These are phyloP conservation scores for Podaxis sp. DNA, from an alignment of 768 basidiomycete genomes.

Conservation along the genomic window DNA sequence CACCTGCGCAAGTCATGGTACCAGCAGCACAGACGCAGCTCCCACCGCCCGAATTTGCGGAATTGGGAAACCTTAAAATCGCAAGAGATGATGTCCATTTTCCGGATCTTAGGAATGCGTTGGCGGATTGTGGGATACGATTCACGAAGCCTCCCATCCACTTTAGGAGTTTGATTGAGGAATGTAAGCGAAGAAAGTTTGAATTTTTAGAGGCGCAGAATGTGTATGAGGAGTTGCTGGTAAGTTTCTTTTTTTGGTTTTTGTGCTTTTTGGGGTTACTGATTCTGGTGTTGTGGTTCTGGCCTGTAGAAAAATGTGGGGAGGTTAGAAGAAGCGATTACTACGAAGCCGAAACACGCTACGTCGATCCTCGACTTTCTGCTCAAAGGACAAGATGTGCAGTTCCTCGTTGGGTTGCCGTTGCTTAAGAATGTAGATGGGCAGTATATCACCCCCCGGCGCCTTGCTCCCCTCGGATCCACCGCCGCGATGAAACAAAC, in stretches of 20 bases:
- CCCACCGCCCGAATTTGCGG: not conserved
- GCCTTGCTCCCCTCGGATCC: not conserved
- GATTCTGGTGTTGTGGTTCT: not conserved
- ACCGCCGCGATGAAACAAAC: not conserved
- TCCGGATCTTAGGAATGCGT: conserved; percentile 1
- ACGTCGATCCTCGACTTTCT: conserved; percentile 32
- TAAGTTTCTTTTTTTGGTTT: not conserved
- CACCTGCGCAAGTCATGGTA: not conserved
- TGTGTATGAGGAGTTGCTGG: conserved; percentile 7
- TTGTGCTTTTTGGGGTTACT: not conserved
- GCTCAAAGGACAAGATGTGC: conserved; percentile 30
- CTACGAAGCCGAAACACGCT: not conserved
- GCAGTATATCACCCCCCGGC: conserved; percentile 23
- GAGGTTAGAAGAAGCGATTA: not conserved
- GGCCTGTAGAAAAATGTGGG: conserved; percentile 1
- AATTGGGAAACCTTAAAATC: conserved; percentile 5
- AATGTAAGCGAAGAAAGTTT: not conserved
- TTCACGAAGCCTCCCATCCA: conserved; percentile 11
- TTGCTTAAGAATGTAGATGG: conserved; percentile 34
- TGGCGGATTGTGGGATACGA: conserved; percentile 7
- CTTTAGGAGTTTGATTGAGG: conserved; percentile 6
- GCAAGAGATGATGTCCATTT: conserved; percentile 4
- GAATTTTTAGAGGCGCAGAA: conserved; percentile 6
- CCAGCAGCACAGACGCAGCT: not conserved
- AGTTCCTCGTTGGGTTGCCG: conserved; percentile 36